Evolutionary conservation across 495 filamentous ascomycete genomes (phyloP).

Genomic region (Aspergillus conjunctus): DNA sequence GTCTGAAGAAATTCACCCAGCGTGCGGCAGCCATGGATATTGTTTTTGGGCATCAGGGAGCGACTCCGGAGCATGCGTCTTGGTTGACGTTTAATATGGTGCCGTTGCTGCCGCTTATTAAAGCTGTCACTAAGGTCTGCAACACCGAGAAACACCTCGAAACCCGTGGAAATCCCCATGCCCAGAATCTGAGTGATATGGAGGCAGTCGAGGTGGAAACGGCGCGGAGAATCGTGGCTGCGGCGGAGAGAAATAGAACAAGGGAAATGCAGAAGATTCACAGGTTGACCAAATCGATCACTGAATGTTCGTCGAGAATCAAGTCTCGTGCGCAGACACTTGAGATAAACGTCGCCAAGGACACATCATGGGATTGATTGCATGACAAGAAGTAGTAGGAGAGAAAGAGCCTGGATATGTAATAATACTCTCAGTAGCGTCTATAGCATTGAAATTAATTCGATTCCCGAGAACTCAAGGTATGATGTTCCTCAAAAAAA

Average conservation of each 20-base stretch:
- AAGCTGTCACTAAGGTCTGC: conserved; percentile 28
- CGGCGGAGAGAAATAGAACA: conserved; percentile 27
- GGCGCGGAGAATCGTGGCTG: conserved; percentile 21
- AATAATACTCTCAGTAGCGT: too few relatives aligned
- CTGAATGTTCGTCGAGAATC: conserved; percentile 21
- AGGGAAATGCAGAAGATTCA: conserved; percentile 29
- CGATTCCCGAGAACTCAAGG: too few relatives aligned
- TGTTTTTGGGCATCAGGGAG: conserved; percentile 28
- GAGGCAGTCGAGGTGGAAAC: conserved; percentile 31
- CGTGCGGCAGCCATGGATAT: conserved; percentile 37
- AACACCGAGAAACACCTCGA: conserved; percentile 23
- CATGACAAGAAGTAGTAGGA: too few relatives aligned
- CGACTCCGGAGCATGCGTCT: conserved; percentile 32
- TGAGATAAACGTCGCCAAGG: neutral
- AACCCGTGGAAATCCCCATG: neutral
- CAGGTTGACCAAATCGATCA: conserved; percentile 20
- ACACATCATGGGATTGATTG: too few relatives aligned
- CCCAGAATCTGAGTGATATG: conserved; percentile 19
- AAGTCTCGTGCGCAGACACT: conserved; percentile 21
- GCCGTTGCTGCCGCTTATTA: conserved; percentile 25
- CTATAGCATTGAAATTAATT: too few relatives aligned
- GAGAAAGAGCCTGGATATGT: too few relatives aligned
- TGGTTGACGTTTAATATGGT: conserved; percentile 31
- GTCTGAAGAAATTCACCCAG: conserved; percentile 27
- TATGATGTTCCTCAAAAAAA: too few relatives aligned